Conservation (phyloP, 345 rosid species). For the Abelmoschus esculentus region DNA sequence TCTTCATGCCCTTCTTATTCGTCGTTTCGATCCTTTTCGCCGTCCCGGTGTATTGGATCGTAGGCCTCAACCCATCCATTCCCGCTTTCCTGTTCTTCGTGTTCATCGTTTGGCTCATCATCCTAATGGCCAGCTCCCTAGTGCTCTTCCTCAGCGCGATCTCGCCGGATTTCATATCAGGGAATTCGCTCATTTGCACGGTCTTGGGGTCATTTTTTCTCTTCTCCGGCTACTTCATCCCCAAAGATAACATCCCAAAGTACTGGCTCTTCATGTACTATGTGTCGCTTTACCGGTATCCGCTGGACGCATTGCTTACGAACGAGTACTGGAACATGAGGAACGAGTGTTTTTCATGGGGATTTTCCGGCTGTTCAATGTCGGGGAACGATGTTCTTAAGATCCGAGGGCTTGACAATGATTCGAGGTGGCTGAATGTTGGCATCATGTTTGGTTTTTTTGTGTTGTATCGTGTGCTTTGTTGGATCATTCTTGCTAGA, state of each 20-base stretch:
- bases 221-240: constrained; percentile 88
- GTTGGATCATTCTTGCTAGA: constrained; percentile 65
- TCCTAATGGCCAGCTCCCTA: constrained; percentile 75
- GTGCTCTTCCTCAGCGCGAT: constrained; percentile 74
- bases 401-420: constrained; percentile 65
- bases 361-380: constrained; percentile 31
- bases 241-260: constrained; percentile 74
- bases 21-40: constrained; percentile 64
- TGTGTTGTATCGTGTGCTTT: constrained; percentile 63
- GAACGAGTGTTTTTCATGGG: constrained; percentile 55
- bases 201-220: constrained; percentile 82
- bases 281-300: constrained; percentile 72
- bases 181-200: constrained; percentile 74
- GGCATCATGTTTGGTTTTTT: constrained; percentile 89
- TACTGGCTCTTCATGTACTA: constrained; percentile 94
- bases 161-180: constrained; percentile 76
- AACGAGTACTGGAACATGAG: constrained; percentile 78
- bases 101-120: constrained; percentile 68
- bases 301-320: constrained; percentile 60
- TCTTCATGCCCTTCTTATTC: constrained; percentile 68
- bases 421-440: constrained; percentile 66
- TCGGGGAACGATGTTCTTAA: constrained; percentile 65
- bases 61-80: constrained; percentile 65
- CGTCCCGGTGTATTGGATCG: constrained; percentile 77
- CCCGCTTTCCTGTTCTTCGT: constrained; percentile 59